Evolutionary conservation across 2,329 filamentous ascomycete genomes (phyloP), one percentile per base, ranked within the genome.

Genomic region (Penicillium sp.): DNA sequence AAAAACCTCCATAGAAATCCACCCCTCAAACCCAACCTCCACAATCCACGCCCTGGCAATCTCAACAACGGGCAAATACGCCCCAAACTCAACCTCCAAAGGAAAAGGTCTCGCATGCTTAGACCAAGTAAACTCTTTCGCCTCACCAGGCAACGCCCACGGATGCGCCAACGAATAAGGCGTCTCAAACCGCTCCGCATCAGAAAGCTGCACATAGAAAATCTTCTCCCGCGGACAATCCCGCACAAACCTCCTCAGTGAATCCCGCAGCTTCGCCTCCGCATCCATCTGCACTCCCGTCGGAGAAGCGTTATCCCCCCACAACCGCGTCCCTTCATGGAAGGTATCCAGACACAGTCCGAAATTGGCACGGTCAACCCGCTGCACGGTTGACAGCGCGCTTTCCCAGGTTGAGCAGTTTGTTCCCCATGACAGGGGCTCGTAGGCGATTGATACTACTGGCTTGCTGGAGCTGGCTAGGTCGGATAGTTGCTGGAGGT

Each of bases 331-430:
- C 10, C 64, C 48, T 15, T 72, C 61, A 49, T 77, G 75, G 56
- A 75, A 77, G 0, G 59, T 75, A 53, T 77, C 74, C 8, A 76
- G 61, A 47, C 75, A 77, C 0, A 75, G 58, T 0, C 74, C 73
- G 45, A 77, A 77, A 49, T 77, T 77, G 0, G 60, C 29, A 3
- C 73, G 62, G 29, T 71, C 47, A 1, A 76, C 74, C 0, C 58
- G 48, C 6, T 68, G 35, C 0, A 69, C 65, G 2, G 73, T 53
- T 0, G 64, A 38, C 17, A 76, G 49, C 0, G 70, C 66, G 2
- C 63, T 59, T 38, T 77, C 68, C 75, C 73, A 76, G 41, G 69
- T 69, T 0, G 68, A 67, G 53, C 66, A 66, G 47, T 70, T 63
- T 1, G 62, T 69, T 7, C 67, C 66, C 73, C 75, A 77, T 0